Conservation (phyloP, 1,284 basidiomycete genomes). For the Sanguinoderma infundibulare region DNA sequence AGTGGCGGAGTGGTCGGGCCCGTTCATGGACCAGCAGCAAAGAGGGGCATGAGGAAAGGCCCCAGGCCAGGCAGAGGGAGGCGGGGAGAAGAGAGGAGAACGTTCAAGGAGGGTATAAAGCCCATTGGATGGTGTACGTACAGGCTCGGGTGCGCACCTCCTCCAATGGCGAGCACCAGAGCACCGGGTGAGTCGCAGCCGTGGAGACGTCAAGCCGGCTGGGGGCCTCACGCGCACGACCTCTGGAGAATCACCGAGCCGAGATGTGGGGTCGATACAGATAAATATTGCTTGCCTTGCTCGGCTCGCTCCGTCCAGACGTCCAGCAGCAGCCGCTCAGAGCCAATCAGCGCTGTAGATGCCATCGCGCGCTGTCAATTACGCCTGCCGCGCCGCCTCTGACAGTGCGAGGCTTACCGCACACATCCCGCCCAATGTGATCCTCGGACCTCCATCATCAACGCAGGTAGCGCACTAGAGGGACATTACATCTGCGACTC, state of each 20-base stretch:
- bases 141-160: background rate
- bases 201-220: too few species aligned
- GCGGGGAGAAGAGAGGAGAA: conserved; percentile 3
- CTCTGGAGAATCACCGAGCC: background rate
- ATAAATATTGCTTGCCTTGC: background rate
- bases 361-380: too few species aligned
- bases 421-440: too few species aligned
- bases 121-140: background rate
- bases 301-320: background rate
- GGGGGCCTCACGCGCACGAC: too few species aligned
- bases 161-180: background rate
- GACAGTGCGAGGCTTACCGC: too few species aligned
- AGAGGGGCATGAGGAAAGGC: conserved; percentile 7
- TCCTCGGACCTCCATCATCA: too few species aligned
- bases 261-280: background rate
- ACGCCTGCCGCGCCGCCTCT: too few species aligned
- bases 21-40: conserved; percentile 9
- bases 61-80: conserved; percentile 3
- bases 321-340: background rate
- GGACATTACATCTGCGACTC: too few species aligned
- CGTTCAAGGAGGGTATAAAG: background rate
- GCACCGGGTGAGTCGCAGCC: background rate
- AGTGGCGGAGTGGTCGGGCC: conserved; percentile 1
- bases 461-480: too few species aligned
- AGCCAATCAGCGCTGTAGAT: too few species aligned